Base-by-base conservation (phyloP, 2,329 filamentous ascomycete genomes). In the Talaromyces sp. region DNA sequence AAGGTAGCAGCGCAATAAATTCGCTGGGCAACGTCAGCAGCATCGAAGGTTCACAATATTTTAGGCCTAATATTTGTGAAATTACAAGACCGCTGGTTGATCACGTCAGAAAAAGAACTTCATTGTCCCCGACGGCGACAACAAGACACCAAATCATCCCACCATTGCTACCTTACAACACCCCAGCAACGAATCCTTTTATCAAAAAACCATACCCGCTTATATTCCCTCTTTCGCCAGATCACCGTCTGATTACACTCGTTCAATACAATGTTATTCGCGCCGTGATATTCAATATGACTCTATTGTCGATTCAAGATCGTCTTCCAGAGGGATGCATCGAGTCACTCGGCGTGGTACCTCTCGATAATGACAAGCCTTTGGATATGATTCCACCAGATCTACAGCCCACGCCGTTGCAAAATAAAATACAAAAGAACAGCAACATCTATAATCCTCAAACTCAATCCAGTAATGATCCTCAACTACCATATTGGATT, bases 191-290 rank as follows among this genome's bases (percentile, higher is more conserved):
- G 17, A 38, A 38, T 38, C 35, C 35, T 38, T 38, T n/a, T 38
- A 38, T 38, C 35, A n/a, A 0, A 10, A 19, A 10, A n/a, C 55
- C 55, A 35, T 48, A 43, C 51, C 55, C 46, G 2, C 31, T 57
- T 31, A 14, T 51, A 5, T 57, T 57, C 8, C 55, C 55, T 12
- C 29, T 57, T 11, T 51, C 55, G 14, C 27, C 43, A 57, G 55
- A 57, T 29, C 55, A 57, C 11, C 50, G 43, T 4, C 43, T 57
- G 4, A 57, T 38, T 10, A 57, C 55, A 5, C 43, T 57, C 10
- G 55, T 57, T 38, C 43, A 51, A 48, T 57, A 57, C 55, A 57
- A 57, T 35, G 43, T 57, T n/a, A 51, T 57, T 32, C 55, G 55
- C 7, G 43, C 55, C 19, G 50, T 57, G 55, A 48, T 50, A 11